Conservation (phyloP, 805 yeast genomes). For the Metschnikowia shivogae region DNA sequence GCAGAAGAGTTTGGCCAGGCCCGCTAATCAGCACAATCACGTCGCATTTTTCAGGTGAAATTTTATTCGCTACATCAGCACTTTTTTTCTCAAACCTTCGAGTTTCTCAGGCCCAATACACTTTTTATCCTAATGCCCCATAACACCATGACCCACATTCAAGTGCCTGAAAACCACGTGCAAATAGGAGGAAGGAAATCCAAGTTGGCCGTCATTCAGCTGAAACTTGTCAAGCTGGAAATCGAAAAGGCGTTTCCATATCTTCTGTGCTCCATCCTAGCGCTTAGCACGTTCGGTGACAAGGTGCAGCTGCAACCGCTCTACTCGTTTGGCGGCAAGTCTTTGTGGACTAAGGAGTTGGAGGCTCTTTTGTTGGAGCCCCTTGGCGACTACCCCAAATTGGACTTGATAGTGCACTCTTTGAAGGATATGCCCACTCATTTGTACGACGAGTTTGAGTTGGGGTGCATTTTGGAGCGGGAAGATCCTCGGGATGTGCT, state of each 20-base stretch:
- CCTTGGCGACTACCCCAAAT: conserved; percentile 57
- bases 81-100: conserved; percentile 5
- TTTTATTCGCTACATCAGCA: conserved; percentile 2
- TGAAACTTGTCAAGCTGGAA: conserved; percentile 61
- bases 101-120: conserved; percentile 1
- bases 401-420: conserved; percentile 91
- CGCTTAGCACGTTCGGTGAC: conserved; percentile 87
- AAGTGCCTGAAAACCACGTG: conserved; percentile 28
- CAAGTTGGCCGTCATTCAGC: conserved; percentile 80
- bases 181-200: conserved; percentile 89
- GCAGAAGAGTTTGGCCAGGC: neutral
- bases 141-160: conserved; percentile 20
- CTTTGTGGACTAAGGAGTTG: conserved; percentile 93
- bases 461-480: conserved; percentile 82
- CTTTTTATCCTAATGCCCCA: conserved; percentile 17
- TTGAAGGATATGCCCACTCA: conserved; percentile 90
- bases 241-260: conserved; percentile 62
- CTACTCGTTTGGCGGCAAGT: conserved; percentile 93
- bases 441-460: conserved; percentile 82
- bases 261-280: conserved; percentile 67
- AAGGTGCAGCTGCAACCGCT: conserved; percentile 79
- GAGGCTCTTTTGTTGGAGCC: conserved; percentile 69
- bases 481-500: conserved; percentile 94
- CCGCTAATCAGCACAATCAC: neutral
- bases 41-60: conserved; percentile 2